A percentile compares a stretch with the other conserved stretches of the same genome.
Evolutionary conservation across 441 rosid species (phyloP).

Genomic region (Euphorbia schlechtendalii): DNA sequence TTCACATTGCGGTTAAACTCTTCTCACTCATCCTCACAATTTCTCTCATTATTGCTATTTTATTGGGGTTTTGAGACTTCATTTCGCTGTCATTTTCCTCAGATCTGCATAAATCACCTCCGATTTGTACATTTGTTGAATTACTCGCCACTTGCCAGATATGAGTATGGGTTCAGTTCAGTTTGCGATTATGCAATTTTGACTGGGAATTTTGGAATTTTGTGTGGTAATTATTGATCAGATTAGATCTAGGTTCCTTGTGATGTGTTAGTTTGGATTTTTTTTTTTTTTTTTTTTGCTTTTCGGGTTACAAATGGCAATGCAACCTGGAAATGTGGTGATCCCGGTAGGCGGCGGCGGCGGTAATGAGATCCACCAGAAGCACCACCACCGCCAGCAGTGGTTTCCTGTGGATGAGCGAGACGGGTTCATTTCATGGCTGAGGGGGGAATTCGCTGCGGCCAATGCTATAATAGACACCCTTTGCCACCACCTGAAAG

Average conservation of each 20-base stretch:
- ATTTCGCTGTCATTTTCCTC: neutral
- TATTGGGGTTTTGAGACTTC: neutral
- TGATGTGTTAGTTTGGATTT: slow-evolving; percentile 13
- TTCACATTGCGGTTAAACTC: neutral
- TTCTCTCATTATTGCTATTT: neutral
- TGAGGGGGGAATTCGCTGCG: slow-evolving; percentile 84
- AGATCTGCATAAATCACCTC: slow-evolving; percentile 15
- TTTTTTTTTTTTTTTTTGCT: neutral
- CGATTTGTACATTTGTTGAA: neutral
- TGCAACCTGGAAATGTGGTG: slow-evolving; percentile 67
- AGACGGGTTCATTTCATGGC: slow-evolving; percentile 73
- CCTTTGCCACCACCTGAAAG: slow-evolving; percentile 55
- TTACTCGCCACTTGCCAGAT: too few species aligned
- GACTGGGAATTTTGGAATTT: neutral
- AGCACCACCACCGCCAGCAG: slow-evolving; percentile 31
- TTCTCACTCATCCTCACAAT: slow-evolving; percentile 9
- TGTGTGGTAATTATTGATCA: neutral
- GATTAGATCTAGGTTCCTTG: slow-evolving; percentile 21
- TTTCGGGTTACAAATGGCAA: slow-evolving; percentile 44
- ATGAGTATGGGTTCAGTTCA: neutral
- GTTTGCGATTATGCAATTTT: slow-evolving; percentile 11
- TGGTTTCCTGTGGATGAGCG: slow-evolving; percentile 67
- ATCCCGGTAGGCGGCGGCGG: slow-evolving; percentile 23
- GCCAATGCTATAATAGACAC: slow-evolving; percentile 80
- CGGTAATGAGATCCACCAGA: slow-evolving; percentile 34